A percentile compares a stretch with the other conserved stretches of the same genome.
phyloP scores from a whole-genome alignment of 495 filamentous ascomycete genomes.

The Halenospora varia region DNA sequence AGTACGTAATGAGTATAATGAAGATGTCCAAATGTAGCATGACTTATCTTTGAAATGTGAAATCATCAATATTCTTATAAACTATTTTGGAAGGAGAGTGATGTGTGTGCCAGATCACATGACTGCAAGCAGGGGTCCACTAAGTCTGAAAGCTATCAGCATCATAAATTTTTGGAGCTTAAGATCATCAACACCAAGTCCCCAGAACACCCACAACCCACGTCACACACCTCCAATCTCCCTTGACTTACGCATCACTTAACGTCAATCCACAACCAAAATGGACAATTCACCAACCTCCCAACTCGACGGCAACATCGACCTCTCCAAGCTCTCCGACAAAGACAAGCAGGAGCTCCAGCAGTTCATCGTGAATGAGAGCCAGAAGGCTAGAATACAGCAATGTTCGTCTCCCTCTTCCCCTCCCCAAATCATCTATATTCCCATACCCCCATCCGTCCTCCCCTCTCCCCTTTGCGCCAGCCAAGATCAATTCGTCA shows the following conservation, averaged over 20 bases:
- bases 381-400: conserved; percentile 77
- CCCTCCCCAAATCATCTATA: not conserved
- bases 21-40: too few species aligned
- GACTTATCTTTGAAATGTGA: too few species aligned
- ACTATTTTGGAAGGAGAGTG: too few species aligned
- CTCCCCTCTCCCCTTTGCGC: not conserved
- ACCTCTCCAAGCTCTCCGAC: conserved; percentile 71
- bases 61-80: too few species aligned
- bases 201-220: not conserved
- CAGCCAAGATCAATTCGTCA: too few species aligned
- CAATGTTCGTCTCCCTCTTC: conserved; percentile 53
- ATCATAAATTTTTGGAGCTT: not conserved
- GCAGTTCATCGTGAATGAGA: conserved; percentile 73
- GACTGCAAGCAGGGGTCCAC: too few species aligned
- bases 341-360: conserved; percentile 84
- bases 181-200: not conserved
- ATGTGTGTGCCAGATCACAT: too few species aligned
- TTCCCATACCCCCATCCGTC: not conserved
- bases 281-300: conserved; percentile 39
- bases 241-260: too few species aligned
- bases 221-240: not conserved
- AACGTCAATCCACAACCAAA: too few species aligned
- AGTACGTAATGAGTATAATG: too few species aligned
- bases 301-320: conserved; percentile 35
- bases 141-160: too few species aligned